Percentiles rank a stretch among this genome's conserved stretches.
phyloP scores from a whole-genome alignment of 1,284 basidiomycete genomes.

The Takashimella koratensis region DNA sequence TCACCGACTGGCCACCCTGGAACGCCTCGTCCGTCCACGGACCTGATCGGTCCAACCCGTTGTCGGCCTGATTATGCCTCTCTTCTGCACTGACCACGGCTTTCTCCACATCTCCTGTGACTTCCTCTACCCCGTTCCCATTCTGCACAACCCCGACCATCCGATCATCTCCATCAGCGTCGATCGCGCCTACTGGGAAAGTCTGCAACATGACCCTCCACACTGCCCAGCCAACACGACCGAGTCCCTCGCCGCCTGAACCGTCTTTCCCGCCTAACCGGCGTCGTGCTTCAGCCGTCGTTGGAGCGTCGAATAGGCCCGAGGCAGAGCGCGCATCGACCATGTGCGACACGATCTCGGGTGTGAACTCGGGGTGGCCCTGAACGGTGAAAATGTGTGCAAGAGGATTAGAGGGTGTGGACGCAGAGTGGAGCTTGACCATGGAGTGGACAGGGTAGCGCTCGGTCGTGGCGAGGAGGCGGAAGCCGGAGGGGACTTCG shows the following conservation, averaged over 20 bases:
- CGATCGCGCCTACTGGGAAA: slow-evolving; percentile 7
- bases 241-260: slow-evolving; percentile 50
- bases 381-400: slow-evolving; percentile 51
- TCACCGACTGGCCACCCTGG: slow-evolving; percentile 28
- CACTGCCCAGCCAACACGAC: slow-evolving; percentile 51
- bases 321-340: slow-evolving; percentile 46
- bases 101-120: background rate
- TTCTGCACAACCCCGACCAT: background rate
- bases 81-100: too few relatives aligned
- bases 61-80: slow-evolving; percentile 25
- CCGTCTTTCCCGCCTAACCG: slow-evolving; percentile 50
- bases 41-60: slow-evolving; percentile 40
- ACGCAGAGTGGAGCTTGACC: slow-evolving; percentile 47
- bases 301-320: slow-evolving; percentile 48
- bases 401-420: slow-evolving; percentile 40
- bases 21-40: slow-evolving; percentile 43
- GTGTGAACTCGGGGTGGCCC: slow-evolving; percentile 55
- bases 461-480: slow-evolving; percentile 48
- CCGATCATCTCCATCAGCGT: background rate
- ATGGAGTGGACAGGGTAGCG: slow-evolving; percentile 52
- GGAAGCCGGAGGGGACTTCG: slow-evolving; percentile 48
- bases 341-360: slow-evolving; percentile 51
- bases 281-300: slow-evolving; percentile 45
- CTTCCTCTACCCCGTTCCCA: background rate
- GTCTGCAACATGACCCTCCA: slow-evolving; percentile 51